Percentiles rank a stretch among this genome's conserved stretches.
These are phyloP conservation scores for Cadophora gregata DNA, from an alignment of 2,329 filamentous ascomycete species.

Conservation along the genomic window DNA sequence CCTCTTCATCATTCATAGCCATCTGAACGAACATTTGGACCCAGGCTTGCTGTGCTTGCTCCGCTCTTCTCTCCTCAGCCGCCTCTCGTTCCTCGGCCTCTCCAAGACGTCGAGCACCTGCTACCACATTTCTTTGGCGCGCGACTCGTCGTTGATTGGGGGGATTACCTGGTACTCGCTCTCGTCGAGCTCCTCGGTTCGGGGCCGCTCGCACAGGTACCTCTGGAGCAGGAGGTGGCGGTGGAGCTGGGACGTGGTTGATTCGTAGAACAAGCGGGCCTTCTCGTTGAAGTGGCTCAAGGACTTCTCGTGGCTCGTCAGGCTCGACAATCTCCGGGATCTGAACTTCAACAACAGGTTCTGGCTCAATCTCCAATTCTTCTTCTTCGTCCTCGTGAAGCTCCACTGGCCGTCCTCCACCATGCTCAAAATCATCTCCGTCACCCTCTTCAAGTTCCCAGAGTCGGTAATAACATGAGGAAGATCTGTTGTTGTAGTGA, in stretches of 20 bases:
- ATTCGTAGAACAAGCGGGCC: slow-evolving; percentile 45
- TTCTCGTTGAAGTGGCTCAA: slow-evolving; percentile 39
- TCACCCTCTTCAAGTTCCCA: slow-evolving; percentile 92
- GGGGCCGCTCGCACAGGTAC: slow-evolving; percentile 32
- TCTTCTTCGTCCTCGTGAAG: slow-evolving; percentile 29
- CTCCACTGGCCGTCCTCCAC: slow-evolving; percentile 30
- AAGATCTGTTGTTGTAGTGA: slow-evolving; percentile 80
- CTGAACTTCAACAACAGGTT: slow-evolving; percentile 14
- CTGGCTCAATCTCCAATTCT: slow-evolving; percentile 17
- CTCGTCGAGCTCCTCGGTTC: slow-evolving; percentile 15
- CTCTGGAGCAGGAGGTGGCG: slow-evolving; percentile 31
- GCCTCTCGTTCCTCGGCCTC: slow-evolving; percentile 22
- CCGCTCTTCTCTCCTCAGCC: slow-evolving; percentile 21
- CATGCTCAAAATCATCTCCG: slow-evolving; percentile 49
- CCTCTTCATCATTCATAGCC: slow-evolving; percentile 45
- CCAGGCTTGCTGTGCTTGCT: slow-evolving; percentile 41
- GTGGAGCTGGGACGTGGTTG: slow-evolving; percentile 38
- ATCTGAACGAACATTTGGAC: slow-evolving; percentile 45
- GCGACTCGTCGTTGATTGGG: slow-evolving; percentile 12
- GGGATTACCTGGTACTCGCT: slow-evolving; percentile 18
- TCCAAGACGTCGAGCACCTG: slow-evolving; percentile 23
- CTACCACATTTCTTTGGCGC: slow-evolving; percentile 4
- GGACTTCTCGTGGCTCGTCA: slow-evolving; percentile 21
- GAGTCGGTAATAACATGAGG: slow-evolving; percentile 80
- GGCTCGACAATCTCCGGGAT: slow-evolving; percentile 31